Evolutionary conservation across 352 stramenopile species (phyloP).

Genomic region (Phytophthora nicotianae): DNA sequence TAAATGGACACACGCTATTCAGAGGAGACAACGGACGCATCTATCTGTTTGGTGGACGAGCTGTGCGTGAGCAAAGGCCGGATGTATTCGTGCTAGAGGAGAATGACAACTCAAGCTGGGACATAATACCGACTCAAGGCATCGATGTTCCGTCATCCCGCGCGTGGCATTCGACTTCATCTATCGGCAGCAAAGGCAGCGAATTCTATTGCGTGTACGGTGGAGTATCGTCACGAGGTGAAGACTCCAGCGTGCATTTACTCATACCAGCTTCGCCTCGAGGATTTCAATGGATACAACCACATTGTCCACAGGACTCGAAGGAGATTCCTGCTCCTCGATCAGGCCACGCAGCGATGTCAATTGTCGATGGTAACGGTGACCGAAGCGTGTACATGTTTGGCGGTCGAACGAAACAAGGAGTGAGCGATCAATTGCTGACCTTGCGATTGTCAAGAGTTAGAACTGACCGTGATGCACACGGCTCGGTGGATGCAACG

Average conservation of each 20-base stretch:
- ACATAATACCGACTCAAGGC: slow-evolving; percentile 34
- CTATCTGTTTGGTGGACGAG: slow-evolving; percentile 61
- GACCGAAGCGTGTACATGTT: slow-evolving; percentile 47
- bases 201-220: slow-evolving; percentile 55
- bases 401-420: slow-evolving; percentile 65
- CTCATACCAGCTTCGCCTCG: slow-evolving; percentile 22
- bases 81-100: slow-evolving; percentile 55
- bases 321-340: slow-evolving; percentile 34
- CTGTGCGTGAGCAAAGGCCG: slow-evolving; percentile 62
- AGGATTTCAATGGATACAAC: slow-evolving; percentile 35
- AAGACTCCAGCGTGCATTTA: slow-evolving; percentile 56
- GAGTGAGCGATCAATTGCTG: slow-evolving; percentile 59
- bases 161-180: slow-evolving; percentile 61
- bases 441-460: slow-evolving; percentile 19
- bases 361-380: slow-evolving; percentile 15
- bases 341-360: slow-evolving; percentile 59
- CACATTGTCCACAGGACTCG: slow-evolving; percentile 19
- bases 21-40: slow-evolving; percentile 25
- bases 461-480: neutral
- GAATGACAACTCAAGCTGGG: slow-evolving; percentile 56
- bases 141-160: slow-evolving; percentile 38
- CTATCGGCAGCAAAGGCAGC: slow-evolving; percentile 22
- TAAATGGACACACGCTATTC: slow-evolving; percentile 75
- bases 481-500: neutral
- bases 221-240: slow-evolving; percentile 59